Conservation (phyloP, 768 basidiomycete genomes). For the Suillus subalutaceus region DNA sequence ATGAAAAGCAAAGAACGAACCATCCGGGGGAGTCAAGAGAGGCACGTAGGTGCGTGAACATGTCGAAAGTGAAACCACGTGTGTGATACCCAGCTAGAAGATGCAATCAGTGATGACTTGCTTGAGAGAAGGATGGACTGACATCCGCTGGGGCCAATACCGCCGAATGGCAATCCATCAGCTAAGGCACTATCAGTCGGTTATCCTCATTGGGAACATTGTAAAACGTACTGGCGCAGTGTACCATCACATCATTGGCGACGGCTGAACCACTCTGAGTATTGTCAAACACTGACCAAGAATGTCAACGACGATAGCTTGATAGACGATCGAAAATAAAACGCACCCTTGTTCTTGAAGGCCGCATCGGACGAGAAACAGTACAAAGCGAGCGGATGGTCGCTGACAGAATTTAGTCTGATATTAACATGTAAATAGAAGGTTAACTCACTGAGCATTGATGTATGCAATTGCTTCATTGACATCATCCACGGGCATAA, state of each 20-base stretch:
- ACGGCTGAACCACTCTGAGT: constrained; percentile 73
- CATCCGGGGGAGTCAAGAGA: constrained; percentile 48
- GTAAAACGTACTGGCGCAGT: constrained; percentile 48
- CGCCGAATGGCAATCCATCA: constrained; percentile 74
- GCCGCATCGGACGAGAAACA: constrained; percentile 66
- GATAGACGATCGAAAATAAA: background rate
- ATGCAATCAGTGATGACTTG: background rate
- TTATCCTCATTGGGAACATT: background rate
- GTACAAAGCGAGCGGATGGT: constrained; percentile 77
- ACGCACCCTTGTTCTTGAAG: constrained; percentile 63
- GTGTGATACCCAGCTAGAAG: constrained; percentile 65
- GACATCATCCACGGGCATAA: constrained; percentile 69
- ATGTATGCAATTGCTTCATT: constrained; percentile 76
- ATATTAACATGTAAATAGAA: background rate
- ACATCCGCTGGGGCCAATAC: constrained; percentile 75
- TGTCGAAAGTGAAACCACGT: constrained; percentile 75
- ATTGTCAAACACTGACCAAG: constrained; percentile 56
- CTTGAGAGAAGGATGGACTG: constrained; percentile 27
- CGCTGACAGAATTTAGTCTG: constrained; percentile 40
- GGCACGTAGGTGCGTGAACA: constrained; percentile 75
- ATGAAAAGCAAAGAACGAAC: constrained; percentile 14
- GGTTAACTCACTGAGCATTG: constrained; percentile 45
- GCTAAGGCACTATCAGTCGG: constrained; percentile 31
- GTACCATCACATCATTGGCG: constrained; percentile 73
- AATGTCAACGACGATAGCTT: constrained; percentile 5